Evolutionary conservation across 345 rosid species (phyloP).

Genomic region (Dipteronia dyeriana): DNA sequence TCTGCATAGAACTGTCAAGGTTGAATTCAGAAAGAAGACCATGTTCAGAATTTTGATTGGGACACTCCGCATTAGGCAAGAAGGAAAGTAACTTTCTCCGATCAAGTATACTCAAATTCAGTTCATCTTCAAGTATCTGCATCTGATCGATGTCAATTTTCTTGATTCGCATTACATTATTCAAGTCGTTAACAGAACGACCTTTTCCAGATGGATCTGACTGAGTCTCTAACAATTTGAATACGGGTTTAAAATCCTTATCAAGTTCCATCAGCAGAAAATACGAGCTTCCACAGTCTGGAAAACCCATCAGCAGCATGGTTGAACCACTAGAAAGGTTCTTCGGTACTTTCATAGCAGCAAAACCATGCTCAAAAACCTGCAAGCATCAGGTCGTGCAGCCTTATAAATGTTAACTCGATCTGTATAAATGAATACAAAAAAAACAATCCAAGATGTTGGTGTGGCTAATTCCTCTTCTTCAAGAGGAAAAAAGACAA

Average conservation of each 20-base stretch:
- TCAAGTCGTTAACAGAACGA: constrained; percentile 54
- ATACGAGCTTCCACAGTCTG: constrained; percentile 81
- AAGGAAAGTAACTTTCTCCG: constrained; percentile 49
- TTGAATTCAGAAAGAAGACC: constrained; percentile 55
- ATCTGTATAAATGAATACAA: constrained; percentile 3
- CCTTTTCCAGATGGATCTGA: constrained; percentile 55
- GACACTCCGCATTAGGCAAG: constrained; percentile 47
- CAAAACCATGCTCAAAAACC: constrained; percentile 83
- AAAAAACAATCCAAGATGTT: neutral
- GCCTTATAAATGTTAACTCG: constrained; percentile 15
- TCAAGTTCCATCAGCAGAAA: constrained; percentile 87
- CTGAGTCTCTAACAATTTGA: constrained; percentile 70
- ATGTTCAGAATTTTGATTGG: constrained; percentile 52
- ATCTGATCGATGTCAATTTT: constrained; percentile 79
- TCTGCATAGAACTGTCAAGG: constrained; percentile 55
- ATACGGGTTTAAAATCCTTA: constrained; percentile 88
- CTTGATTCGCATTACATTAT: constrained; percentile 58
- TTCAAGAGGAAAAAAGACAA: neutral
- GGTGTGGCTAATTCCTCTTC: neutral
- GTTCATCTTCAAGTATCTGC: constrained; percentile 85
- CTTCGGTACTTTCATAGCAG: constrained; percentile 73
- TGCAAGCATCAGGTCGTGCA: constrained; percentile 40
- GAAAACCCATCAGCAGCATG: constrained; percentile 85
- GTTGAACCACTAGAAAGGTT: constrained; percentile 55
- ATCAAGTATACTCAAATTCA: constrained; percentile 64